Evolutionary conservation across 805 yeast genomes (phyloP), one percentile per base, ranked within the genome.

Genomic region (Teunomyces stri): DNA sequence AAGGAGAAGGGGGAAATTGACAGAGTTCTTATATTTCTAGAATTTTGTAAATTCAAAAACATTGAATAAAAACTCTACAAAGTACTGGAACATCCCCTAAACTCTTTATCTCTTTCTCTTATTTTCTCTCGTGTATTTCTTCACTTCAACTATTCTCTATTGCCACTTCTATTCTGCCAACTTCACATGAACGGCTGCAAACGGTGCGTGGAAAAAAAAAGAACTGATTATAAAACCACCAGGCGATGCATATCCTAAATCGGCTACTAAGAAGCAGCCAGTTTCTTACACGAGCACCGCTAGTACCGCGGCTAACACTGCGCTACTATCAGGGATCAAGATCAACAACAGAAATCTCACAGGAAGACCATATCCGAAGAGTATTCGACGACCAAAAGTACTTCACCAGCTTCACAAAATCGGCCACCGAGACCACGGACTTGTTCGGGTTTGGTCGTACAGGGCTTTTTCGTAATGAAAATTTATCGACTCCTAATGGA

Each of bases 381-480:
- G 74, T 84, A 0, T 86, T 86, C 57, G 91, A 87, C 56, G 82
- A 84, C 59, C 78, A 75, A 13, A 62, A 65, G 11, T 81, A 73
- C 55, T 86, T 87, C 80, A 59, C 68, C 18, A 64, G 71, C 34
- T 79, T 83, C 61, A 81, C 76, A 54, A 66, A 64, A 42, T 47
- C 58, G 1, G 51, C 55, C 41, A n/a, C 21, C 39, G 31, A 16
- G 34, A 38, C 46, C 20, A 22, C 48, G 27, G 45, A 42, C 30
- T 49, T 53, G 47, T 51, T 54, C 18, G 42, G 47, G 37, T 43
- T 52, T 3, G 39, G 54, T 43, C 37, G 60, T 6, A 52, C 78
- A 1, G 97, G 97, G 0, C 72, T 92, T 27, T 91, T 94, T 61
- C 73, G 76, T 44, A 91, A 92, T 56, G 85, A 86, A 28, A 79